phyloP scores from a whole-genome alignment of 345 rosid species.

The Aethionema arabicum region DNA sequence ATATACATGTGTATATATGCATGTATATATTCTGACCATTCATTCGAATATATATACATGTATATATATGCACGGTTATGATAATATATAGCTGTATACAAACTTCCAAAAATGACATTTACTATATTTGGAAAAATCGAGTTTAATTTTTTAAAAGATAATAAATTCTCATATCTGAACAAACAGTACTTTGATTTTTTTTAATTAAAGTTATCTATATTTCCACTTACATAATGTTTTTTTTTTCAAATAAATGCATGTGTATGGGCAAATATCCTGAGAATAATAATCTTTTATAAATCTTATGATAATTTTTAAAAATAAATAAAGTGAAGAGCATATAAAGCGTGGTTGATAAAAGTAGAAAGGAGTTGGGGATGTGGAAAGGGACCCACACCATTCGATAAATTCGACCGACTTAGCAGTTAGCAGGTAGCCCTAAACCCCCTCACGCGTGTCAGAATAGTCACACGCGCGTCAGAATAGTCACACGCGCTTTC shows the following conservation, averaged over 20 bases:
- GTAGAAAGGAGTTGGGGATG: conserved; percentile 31
- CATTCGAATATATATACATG: no score
- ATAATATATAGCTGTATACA: no score
- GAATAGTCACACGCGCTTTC: conserved; percentile 18
- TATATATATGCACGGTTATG: no score
- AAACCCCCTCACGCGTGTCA: conserved; percentile 17
- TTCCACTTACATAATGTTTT: background rate
- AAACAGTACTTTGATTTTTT: no score
- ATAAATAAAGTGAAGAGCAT: background rate
- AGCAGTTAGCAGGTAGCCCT: conserved; percentile 36
- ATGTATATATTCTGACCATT: no score
- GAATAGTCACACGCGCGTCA: conserved; percentile 17
- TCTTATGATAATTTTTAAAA: background rate
- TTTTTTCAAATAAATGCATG: conserved; percentile 11
- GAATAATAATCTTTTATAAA: background rate
- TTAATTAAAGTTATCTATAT: no score
- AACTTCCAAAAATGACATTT: no score
- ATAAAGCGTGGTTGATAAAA: conserved; percentile 24
- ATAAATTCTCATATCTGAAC: no score
- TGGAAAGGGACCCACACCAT: conserved; percentile 25
- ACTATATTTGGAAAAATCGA: no score
- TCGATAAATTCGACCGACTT: conserved; percentile 31
- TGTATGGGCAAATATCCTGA: conserved; percentile 6
- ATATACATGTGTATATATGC: no score
- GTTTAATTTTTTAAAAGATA: no score